phyloP scores from a whole-genome alignment of 1,284 basidiomycete species.

The Pseudozyma hubeiensis region DNA sequence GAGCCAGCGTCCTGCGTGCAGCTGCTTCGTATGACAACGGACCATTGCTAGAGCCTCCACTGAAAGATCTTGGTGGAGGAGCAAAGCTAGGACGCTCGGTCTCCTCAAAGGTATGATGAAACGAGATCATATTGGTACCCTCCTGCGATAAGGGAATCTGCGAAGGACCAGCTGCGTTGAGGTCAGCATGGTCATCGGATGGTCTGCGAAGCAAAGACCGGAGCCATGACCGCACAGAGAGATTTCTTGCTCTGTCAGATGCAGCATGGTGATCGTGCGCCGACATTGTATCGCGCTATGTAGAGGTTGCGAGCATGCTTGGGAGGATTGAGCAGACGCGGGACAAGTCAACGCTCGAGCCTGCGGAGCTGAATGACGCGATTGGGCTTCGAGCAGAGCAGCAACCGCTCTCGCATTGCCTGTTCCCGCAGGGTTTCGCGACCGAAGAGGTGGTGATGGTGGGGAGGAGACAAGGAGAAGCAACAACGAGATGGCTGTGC shows the following conservation, averaged over 20 bases:
- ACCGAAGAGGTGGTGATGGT: not conserved
- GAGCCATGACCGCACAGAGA: slow-evolving; percentile 33
- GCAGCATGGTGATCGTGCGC: slow-evolving; percentile 3
- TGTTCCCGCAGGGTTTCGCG: not conserved
- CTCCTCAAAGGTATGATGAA: slow-evolving; percentile 42
- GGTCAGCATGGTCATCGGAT: slow-evolving; percentile 10
- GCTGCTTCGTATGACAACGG: slow-evolving; percentile 23
- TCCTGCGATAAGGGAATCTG: not conserved
- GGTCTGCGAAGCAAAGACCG: slow-evolving; percentile 22
- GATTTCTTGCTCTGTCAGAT: slow-evolving; percentile 14
- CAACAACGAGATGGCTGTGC: not conserved
- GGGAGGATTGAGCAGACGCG: not conserved
- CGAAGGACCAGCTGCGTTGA: not conserved
- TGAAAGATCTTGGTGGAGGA: slow-evolving; percentile 43
- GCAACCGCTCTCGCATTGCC: not conserved
- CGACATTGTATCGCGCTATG: slow-evolving; percentile 8
- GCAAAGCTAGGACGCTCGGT: slow-evolving; percentile 21
- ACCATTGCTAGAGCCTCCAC: slow-evolving; percentile 26
- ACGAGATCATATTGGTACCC: slow-evolving; percentile 42
- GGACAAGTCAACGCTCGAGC: no score
- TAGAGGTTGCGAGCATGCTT: not conserved
- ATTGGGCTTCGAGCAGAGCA: not conserved
- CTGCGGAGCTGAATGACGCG: not conserved
- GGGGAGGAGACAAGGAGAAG: not conserved
- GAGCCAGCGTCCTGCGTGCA: slow-evolving; percentile 16